These are phyloP conservation scores for Penicillium samsonianum DNA, from an alignment of 495 filamentous ascomycete species.

Conservation along the genomic window DNA sequence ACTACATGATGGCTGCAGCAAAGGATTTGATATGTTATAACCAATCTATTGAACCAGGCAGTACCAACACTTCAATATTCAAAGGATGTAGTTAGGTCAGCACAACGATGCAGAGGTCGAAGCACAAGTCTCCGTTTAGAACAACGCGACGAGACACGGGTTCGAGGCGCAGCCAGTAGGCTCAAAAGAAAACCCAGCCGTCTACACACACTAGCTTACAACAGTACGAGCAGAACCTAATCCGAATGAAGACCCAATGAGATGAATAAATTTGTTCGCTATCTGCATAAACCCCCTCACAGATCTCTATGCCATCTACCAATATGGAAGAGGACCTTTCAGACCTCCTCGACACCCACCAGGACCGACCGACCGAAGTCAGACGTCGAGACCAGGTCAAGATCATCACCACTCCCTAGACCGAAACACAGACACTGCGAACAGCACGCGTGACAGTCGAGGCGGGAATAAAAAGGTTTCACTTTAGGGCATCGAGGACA, in stretches of 20 bases:
- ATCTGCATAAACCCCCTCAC: background rate
- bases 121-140: too few species aligned
- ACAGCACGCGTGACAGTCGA: slow-evolving; percentile 42
- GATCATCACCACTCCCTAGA: slow-evolving; percentile 73
- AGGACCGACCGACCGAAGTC: slow-evolving; percentile 64
- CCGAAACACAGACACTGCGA: slow-evolving; percentile 34
- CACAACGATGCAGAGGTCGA: too few species aligned
- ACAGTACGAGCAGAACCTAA: background rate
- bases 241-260: background rate
- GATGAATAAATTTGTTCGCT: background rate
- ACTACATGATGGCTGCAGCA: background rate
- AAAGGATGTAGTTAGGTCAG: too few species aligned
- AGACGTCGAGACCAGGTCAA: slow-evolving; percentile 59
- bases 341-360: slow-evolving; percentile 72
- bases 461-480: slow-evolving; percentile 63
- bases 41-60: background rate
- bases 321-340: slow-evolving; percentile 54
- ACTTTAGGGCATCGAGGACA: slow-evolving; percentile 72
- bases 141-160: too few species aligned
- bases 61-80: background rate
- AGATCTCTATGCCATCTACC: background rate
- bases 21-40: background rate
- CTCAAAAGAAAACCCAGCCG: too few species aligned
- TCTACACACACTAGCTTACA: too few species aligned
- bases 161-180: too few species aligned